A percentile compares a stretch with the other conserved stretches of the same genome.
These are phyloP conservation scores for Boletus reticulatus DNA, from an alignment of 768 basidiomycete species.

Conservation along the genomic window DNA sequence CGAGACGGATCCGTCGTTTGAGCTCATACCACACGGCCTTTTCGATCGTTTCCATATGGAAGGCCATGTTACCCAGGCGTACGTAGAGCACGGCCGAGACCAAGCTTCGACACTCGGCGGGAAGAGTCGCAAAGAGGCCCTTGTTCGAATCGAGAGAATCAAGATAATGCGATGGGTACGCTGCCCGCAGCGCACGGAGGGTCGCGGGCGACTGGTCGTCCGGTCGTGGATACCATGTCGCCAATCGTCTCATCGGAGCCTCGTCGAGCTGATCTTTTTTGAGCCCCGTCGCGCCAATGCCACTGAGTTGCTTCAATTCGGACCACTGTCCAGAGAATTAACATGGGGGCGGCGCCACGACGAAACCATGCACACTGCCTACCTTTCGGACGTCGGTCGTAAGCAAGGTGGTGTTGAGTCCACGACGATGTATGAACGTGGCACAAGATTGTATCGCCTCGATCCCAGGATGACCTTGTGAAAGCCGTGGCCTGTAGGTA, in stretches of 20 bases:
- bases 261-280: slow-evolving; percentile 39
- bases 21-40: slow-evolving; percentile 35
- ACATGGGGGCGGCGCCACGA: neutral
- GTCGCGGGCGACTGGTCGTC: slow-evolving; percentile 29
- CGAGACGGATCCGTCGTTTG: slow-evolving; percentile 29
- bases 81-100: slow-evolving; percentile 34
- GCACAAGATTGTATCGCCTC: slow-evolving; percentile 45
- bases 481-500: neutral
- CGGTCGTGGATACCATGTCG: slow-evolving; percentile 28
- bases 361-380: neutral
- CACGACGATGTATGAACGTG: slow-evolving; percentile 41
- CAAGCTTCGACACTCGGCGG: slow-evolving; percentile 35
- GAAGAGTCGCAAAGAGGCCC: slow-evolving; percentile 37
- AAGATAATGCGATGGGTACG: slow-evolving; percentile 38
- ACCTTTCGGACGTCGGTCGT: slow-evolving; percentile 44
- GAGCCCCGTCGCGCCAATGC: slow-evolving; percentile 44
- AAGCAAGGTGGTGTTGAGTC: slow-evolving; percentile 40
- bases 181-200: slow-evolving; percentile 37
- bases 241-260: slow-evolving; percentile 29
- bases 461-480: slow-evolving; percentile 41
- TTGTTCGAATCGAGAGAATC: slow-evolving; percentile 13
- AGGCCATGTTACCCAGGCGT: slow-evolving; percentile 33
- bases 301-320: slow-evolving; percentile 41
- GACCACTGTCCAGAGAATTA: slow-evolving; percentile 30
- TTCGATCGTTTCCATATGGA: slow-evolving; percentile 41